Percentiles rank a stretch among this genome's conserved stretches.
Conservation (phyloP, 2,329 filamentous ascomycete genomes). For the Ophiostoma sp. region DNA sequence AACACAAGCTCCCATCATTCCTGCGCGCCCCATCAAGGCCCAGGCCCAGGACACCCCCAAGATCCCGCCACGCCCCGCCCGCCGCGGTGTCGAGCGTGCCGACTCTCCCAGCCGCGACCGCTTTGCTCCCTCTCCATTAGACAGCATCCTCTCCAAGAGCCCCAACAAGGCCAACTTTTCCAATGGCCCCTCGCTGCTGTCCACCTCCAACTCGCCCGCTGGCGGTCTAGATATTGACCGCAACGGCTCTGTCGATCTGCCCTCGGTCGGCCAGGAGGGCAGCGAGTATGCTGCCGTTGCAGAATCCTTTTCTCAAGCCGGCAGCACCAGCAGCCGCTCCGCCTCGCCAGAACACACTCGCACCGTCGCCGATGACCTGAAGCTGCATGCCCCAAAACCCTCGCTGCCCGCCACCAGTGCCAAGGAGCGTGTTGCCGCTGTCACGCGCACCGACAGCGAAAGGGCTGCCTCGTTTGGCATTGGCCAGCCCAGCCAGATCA, state of each 20-base stretch:
- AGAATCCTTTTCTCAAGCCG: constrained; percentile 37
- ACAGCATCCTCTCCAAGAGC: constrained; percentile 51
- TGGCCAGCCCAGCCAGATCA: constrained; percentile 55
- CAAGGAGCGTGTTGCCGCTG: constrained; percentile 73
- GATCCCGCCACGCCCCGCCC: constrained; percentile 70
- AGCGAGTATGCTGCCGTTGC: constrained; percentile 68
- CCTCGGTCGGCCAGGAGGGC: constrained; percentile 83
- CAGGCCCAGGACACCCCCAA: constrained; percentile 56
- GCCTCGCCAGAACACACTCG: constrained; percentile 67
- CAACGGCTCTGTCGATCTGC: constrained; percentile 72
- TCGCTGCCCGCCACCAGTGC: constrained; percentile 76
- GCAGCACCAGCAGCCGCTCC: constrained; percentile 34
- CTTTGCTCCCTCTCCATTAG: constrained; percentile 80
- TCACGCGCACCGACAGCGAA: constrained; percentile 88
- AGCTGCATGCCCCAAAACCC: constrained; percentile 83
- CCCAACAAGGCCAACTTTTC: constrained; percentile 36
- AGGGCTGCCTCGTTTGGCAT: constrained; percentile 80
- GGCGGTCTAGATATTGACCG: constrained; percentile 47
- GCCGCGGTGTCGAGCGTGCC: constrained; percentile 67
- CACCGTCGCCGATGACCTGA: constrained; percentile 72
- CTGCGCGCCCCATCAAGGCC: constrained; percentile 51
- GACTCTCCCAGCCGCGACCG: constrained; percentile 70
- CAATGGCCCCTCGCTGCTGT: constrained; percentile 28
- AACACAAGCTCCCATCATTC: constrained; percentile 49
- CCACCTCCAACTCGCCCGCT: constrained; percentile 26